Evolutionary conservation across 257 asterid species (phyloP), one percentile per base, ranked within the genome.

Genomic region (Nicotiana benthamiana): DNA sequence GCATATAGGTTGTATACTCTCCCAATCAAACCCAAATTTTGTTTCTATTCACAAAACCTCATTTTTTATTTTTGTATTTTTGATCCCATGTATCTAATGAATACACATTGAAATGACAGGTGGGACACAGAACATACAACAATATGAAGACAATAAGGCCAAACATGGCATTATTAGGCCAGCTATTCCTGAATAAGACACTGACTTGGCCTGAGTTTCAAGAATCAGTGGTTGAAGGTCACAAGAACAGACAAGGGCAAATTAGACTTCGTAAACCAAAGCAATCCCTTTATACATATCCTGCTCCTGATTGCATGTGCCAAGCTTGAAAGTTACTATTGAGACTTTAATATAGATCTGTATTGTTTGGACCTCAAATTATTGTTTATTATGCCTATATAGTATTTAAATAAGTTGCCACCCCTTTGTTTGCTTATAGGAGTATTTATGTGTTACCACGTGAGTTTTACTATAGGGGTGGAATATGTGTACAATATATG

Each of bases 231-330:
- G 34, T 91, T 28, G 92, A 85, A 83, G 99, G 99, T 54, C 99
- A 95, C 86, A 75, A 79, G 68, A 87, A 83, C 86, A 83, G 99
- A 88, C 98, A 93, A 86, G 99, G 99, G 76, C 93, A 88, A 82
- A 84, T 93, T 87, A 83, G 94, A 81, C 80, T 87, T 70, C 94
- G 98, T 30, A 95, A 89, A 82, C 87, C 94, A 13, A 75, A 83
- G 57, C 98, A 95, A 82, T 93, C 98, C 24, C 87, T 95, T 24
- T 95, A 89, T 12, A 93, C 99, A 1, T 95, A 95, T 43, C 99
- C 99, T 40, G 97, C 97, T 40, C 97, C 98, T 1, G 97, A 95
- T 86, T 95, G 99, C 87, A 95, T 93, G 99, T 95, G 97, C 87
- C 86, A 72, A 57, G 87, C 92, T 48, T 88, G 85, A 91, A 66